A percentile compares a stretch with the other conserved stretches of the same genome.
phyloP scores from a whole-genome alignment of 345 rosid genomes.

The Kandelia obovata region DNA sequence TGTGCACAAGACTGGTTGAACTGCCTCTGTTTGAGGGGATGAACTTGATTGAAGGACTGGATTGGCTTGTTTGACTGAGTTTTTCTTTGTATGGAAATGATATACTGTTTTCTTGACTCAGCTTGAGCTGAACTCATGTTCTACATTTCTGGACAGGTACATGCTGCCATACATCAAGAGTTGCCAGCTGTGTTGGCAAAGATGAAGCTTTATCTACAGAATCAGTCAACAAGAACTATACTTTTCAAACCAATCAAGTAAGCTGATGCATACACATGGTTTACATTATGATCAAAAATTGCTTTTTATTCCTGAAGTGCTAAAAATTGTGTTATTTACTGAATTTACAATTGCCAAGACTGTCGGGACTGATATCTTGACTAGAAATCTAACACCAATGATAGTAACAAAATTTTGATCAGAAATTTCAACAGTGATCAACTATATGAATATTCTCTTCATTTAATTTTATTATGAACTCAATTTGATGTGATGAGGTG shows the following conservation, averaged over 20 bases:
- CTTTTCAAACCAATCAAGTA: constrained; percentile 95
- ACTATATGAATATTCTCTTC: too few species aligned
- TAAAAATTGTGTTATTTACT: background rate
- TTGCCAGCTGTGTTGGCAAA: constrained; percentile 64
- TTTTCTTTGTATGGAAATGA: background rate
- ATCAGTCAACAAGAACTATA: constrained; percentile 74
- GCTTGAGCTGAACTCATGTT: constrained; percentile 1
- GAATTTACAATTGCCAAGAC: too few species aligned
- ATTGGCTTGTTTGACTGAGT: background rate
- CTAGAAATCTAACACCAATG: too few species aligned
- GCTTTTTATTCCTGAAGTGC: background rate
- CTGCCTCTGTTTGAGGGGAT: too few species aligned
- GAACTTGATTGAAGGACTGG: background rate
- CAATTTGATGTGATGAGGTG: too few species aligned
- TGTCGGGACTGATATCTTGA: too few species aligned
- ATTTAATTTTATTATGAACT: too few species aligned
- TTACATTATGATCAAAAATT: background rate
- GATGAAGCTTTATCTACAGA: constrained; percentile 93
- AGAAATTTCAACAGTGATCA: too few species aligned
- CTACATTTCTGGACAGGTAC: constrained; percentile 46
- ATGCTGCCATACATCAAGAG: constrained; percentile 66
- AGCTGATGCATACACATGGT: constrained; percentile 20
- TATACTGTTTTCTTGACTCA: background rate
- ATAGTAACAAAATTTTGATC: too few species aligned
- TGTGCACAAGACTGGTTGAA: background rate